These are phyloP conservation scores for Calonectria naviculata DNA, from an alignment of 2,329 filamentous ascomycete species.

Conservation along the genomic window DNA sequence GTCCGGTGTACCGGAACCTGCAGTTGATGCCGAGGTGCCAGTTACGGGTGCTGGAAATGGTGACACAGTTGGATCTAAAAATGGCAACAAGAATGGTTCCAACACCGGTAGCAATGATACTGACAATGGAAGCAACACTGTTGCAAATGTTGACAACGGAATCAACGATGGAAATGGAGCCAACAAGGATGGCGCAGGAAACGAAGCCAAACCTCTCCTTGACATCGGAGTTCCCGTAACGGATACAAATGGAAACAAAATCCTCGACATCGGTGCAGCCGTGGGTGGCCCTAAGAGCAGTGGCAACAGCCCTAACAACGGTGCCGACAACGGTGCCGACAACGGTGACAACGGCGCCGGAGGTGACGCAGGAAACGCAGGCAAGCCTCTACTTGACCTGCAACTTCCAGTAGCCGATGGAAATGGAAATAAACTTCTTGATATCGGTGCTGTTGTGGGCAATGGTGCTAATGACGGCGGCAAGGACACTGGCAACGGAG, in stretches of 20 bases:
- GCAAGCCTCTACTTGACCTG: background rate
- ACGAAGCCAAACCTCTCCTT: background rate
- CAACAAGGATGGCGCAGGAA: background rate
- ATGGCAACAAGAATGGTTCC: too few species aligned
- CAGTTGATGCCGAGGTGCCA: too few species aligned
- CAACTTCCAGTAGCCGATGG: background rate
- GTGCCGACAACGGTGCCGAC: background rate
- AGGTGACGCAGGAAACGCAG: background rate
- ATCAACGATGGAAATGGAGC: background rate
- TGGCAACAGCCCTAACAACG: background rate
- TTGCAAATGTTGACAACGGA: background rate
- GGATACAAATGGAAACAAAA: background rate
- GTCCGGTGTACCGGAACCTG: too few species aligned
- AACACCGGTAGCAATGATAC: background rate
- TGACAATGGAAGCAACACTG: background rate
- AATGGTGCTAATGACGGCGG: background rate
- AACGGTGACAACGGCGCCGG: background rate
- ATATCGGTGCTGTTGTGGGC: background rate
- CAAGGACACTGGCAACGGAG: background rate
- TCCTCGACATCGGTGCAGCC: background rate
- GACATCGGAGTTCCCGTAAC: background rate
- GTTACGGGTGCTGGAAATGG: too few species aligned
- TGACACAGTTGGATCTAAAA: too few species aligned
- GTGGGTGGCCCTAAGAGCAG: background rate
- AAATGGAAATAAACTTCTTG: background rate